These are phyloP conservation scores for Micractinium conductrix DNA, from an alignment of 139 green algal genomes.

Conservation along the genomic window DNA sequence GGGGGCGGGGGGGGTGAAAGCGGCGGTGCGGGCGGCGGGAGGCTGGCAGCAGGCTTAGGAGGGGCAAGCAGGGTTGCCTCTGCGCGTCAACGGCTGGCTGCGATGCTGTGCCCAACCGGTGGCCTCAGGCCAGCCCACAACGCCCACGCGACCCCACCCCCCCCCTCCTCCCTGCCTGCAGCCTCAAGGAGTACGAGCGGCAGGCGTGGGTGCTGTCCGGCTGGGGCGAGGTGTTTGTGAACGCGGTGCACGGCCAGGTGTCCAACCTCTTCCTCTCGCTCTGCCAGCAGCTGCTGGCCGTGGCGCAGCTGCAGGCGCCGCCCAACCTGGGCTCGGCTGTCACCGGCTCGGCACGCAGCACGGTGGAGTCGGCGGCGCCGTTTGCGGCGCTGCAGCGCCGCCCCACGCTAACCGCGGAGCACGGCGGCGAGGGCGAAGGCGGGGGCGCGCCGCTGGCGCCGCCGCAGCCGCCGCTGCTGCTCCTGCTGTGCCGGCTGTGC, in stretches of 20 bases:
- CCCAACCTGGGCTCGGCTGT: not conserved
- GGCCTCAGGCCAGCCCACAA: too few relatives aligned
- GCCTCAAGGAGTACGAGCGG: slow-evolving; percentile 62
- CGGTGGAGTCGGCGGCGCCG: slow-evolving; percentile 4
- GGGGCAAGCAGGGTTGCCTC: too few relatives aligned
- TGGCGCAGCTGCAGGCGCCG: not conserved
- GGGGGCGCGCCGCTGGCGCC: not conserved
- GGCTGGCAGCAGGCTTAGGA: too few relatives aligned
- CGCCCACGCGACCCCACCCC: too few relatives aligned
- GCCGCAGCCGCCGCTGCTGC: slow-evolving; percentile 58
- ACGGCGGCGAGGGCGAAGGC: not conserved
- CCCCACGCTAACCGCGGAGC: not conserved
- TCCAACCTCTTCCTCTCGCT: slow-evolving; percentile 68
- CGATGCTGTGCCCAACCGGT: too few relatives aligned
- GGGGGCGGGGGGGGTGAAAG: too few relatives aligned
- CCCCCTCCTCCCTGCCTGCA: slow-evolving; percentile 21
- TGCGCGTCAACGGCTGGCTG: too few relatives aligned
- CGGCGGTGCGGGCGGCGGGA: too few relatives aligned
- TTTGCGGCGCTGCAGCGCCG: slow-evolving; percentile 29
- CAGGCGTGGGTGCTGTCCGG: slow-evolving; percentile 57
- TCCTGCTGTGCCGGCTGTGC: slow-evolving; percentile 77
- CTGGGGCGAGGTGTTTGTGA: slow-evolving; percentile 69
- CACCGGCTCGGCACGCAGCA: slow-evolving; percentile 16
- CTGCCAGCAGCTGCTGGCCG: slow-evolving; percentile 35
- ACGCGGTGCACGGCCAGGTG: slow-evolving; percentile 73